phyloP scores from a whole-genome alignment of 2,329 filamentous ascomycete genomes.

The Paraphaeosphaeria minitans region DNA sequence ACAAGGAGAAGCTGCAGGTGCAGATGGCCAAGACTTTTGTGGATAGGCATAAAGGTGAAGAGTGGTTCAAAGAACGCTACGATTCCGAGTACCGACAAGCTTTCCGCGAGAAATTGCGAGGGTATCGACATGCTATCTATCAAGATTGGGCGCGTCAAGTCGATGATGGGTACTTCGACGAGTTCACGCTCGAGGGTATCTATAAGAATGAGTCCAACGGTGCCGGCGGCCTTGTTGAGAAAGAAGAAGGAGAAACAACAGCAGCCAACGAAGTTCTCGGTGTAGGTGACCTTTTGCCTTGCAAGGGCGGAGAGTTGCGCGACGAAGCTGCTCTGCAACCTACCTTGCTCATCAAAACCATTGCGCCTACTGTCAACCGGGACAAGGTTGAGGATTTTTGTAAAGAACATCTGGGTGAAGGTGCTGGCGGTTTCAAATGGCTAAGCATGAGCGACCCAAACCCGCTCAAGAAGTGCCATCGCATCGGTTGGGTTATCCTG shows the following conservation, averaged over 20 bases:
- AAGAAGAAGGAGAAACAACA: conserved; percentile 93
- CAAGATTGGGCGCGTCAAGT: conserved; percentile 89
- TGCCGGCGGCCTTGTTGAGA: conserved; percentile 82
- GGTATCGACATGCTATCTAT: conserved; percentile 79
- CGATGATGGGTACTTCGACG: conserved; percentile 84
- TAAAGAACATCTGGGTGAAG: conserved; percentile 90
- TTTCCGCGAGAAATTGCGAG: conserved; percentile 75
- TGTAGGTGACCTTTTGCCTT: conserved; percentile 87
- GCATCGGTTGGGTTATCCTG: conserved; percentile 98
- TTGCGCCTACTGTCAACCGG: conserved; percentile 93
- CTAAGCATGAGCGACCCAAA: conserved; percentile 96
- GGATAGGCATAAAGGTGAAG: conserved; percentile 87
- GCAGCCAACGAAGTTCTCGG: conserved; percentile 91
- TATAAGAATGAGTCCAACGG: conserved; percentile 93
- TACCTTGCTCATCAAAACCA: conserved; percentile 95
- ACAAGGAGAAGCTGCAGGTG: conserved; percentile 68
- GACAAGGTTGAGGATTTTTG: conserved; percentile 93
- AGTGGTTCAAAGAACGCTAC: conserved; percentile 98
- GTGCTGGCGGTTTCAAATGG: conserved; percentile 92
- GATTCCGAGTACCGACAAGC: conserved; percentile 79
- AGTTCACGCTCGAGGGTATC: conserved; percentile 91
- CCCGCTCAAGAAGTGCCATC: conserved; percentile 93
- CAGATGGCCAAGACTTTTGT: conserved; percentile 90
- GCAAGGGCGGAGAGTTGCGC: conserved; percentile 80
- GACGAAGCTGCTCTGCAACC: conserved; percentile 89